Conservation (phyloP, 768 basidiomycete genomes). For the Boletales sp. region DNA sequence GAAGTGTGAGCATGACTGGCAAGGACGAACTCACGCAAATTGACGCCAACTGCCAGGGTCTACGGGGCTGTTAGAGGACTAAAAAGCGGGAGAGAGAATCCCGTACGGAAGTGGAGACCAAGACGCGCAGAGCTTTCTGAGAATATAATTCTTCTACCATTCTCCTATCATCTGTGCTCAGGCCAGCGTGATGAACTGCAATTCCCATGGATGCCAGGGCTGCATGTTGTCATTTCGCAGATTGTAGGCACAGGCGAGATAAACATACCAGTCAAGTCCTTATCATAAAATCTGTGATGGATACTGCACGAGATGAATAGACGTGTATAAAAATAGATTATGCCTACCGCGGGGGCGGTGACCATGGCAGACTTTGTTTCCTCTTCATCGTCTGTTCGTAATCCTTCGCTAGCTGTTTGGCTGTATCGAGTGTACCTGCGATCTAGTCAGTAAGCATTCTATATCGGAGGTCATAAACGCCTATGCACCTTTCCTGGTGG, state of each 20-base stretch:
- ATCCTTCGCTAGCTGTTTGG: constrained; percentile 71
- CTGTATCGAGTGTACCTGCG: constrained; percentile 60
- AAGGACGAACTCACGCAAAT: constrained; percentile 63
- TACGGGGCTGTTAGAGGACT: constrained; percentile 29
- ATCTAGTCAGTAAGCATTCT: background rate
- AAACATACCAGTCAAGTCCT: constrained; percentile 48
- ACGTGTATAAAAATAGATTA: background rate
- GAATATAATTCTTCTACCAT: constrained; percentile 72
- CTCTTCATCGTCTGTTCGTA: constrained; percentile 55
- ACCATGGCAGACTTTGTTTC: constrained; percentile 64
- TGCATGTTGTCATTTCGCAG: constrained; percentile 22
- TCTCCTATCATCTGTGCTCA: constrained; percentile 68
- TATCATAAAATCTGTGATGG: constrained; percentile 59
- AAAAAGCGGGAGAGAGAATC: background rate
- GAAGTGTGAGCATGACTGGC: background rate
- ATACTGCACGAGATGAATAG: constrained; percentile 38
- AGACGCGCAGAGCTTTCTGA: constrained; percentile 56
- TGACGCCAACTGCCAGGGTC: constrained; percentile 96
- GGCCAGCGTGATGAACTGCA: constrained; percentile 90
- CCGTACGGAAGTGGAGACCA: constrained; percentile 82
- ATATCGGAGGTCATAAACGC: background rate
- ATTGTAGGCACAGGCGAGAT: background rate
- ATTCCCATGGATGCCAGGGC: constrained; percentile 72
- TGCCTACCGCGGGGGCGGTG: constrained; percentile 48
- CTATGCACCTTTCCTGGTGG: constrained; percentile 75